Percentiles rank a stretch among this genome's conserved stretches.
These are phyloP conservation scores for Dactylorhiza incarnata DNA, from an alignment of 106 monocot species.

Conservation along the genomic window DNA sequence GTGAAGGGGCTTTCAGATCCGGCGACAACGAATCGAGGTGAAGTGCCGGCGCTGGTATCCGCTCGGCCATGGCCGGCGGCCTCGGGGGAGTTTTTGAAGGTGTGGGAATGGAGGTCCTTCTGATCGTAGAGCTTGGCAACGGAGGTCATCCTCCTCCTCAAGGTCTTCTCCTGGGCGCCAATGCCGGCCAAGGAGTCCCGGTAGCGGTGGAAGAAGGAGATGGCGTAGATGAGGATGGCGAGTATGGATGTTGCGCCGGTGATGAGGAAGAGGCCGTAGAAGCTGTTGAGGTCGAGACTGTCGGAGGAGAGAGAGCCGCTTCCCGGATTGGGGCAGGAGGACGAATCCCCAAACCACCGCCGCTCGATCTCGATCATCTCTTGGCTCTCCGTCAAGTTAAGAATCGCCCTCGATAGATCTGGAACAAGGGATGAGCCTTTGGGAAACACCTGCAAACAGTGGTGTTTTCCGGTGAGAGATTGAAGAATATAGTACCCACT, in stretches of 20 bases:
- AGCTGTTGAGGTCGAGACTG: constrained; percentile 18
- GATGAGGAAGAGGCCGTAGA: constrained; percentile 42
- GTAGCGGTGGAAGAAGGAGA: constrained; percentile 20
- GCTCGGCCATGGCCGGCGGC: neutral
- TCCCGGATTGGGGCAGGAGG: neutral
- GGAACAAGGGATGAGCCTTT: constrained; percentile 13
- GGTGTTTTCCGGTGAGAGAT: neutral
- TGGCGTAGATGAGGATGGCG: constrained; percentile 13
- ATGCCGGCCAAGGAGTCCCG: neutral
- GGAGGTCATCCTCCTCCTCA: neutral
- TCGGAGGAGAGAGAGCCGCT: constrained; percentile 5
- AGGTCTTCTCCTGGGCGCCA: neutral
- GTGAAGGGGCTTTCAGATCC: constrained; percentile 5
- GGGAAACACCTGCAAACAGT: constrained; percentile 13
- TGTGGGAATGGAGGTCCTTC: constrained; percentile 3
- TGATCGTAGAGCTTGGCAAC: constrained; percentile 8
- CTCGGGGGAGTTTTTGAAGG: neutral
- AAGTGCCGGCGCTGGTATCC: neutral
- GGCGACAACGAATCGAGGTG: neutral
- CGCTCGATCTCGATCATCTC: constrained; percentile 12
- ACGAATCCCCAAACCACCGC: constrained; percentile 13
- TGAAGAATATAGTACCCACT: neutral
- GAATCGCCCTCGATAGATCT: constrained; percentile 18
- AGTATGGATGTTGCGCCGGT: constrained; percentile 23
- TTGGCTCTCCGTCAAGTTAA: constrained; percentile 13